Conservation (phyloP, 495 filamentous ascomycete genomes). For the Glutinoglossum americanum region DNA sequence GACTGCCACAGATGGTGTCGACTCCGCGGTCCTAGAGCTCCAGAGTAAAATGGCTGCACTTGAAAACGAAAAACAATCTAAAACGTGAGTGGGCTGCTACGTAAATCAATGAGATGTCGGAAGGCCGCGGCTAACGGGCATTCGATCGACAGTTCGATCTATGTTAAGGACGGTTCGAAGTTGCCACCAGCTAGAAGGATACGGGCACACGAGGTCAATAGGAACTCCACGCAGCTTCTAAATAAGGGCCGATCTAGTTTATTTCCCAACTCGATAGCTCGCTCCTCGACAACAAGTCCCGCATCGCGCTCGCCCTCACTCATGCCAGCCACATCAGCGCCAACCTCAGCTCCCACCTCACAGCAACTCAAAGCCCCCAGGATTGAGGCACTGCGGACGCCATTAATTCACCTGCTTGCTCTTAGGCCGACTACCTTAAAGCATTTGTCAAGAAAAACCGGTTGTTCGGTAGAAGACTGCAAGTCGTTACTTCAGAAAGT, state of each 20-base stretch:
- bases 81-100: conserved; percentile 24
- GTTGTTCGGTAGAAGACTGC: conserved; percentile 33
- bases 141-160: background rate
- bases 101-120: no score
- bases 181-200: conserved; percentile 9
- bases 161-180: conserved; percentile 2
- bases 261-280: conserved; percentile 23
- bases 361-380: conserved; percentile 12
- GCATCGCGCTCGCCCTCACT: conserved; percentile 15
- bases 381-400: conserved; percentile 22
- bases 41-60: conserved; percentile 24
- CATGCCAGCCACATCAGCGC: conserved; percentile 21
- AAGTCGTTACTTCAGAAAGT: conserved; percentile 30
- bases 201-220: background rate
- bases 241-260: conserved; percentile 19
- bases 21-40: conserved; percentile 7
- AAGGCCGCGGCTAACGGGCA: background rate
- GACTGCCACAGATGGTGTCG: background rate
- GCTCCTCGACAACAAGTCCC: conserved; percentile 44
- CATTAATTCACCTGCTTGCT: conserved; percentile 57
- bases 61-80: conserved; percentile 30
- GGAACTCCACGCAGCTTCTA: conserved; percentile 12
- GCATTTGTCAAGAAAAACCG: conserved; percentile 33
- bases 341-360: conserved; percentile 25
- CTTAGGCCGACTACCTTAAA: conserved; percentile 34